Base-by-base conservation (phyloP, 116 monocot genomes). In the Papilionanthe hybrid region DNA sequence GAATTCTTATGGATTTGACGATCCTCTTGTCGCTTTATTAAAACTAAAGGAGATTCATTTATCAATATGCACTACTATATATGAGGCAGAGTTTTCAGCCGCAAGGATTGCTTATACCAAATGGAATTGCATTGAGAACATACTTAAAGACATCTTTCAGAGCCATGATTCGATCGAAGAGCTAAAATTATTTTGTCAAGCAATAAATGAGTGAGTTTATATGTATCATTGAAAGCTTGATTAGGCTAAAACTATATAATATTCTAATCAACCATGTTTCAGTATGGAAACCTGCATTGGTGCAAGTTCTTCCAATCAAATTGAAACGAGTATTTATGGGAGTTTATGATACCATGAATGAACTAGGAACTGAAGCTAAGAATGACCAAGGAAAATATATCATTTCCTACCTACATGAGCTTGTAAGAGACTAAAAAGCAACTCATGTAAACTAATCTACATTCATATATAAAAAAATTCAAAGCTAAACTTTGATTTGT, bases 61-160 rank as follows among this genome's bases (percentile, higher is more conserved):
- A 13, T 78, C 81, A 42, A 85, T 85, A 48, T 65, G 78, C 18
- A 78, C 78, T 25, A 60, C 85, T 45, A 45, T 85, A 20, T 81
- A 72, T 78, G 85, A 85, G 43, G 77, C 56, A 3, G 55, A 85
- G 11, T 75, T 81, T 44, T 63, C 77, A 41, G 41, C 23, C 28
- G 37, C 55, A 41, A 77, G 85, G 41, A 73, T 81, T 57, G 78
- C 74, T 13, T 85, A 85, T 43, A 85, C 78, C 17, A 85, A 85
- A 82, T 78, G 72, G 71, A 85, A 78, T 32, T 82, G 85, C 81
- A 72, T 85, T 6, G 85, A 85, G 43, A 78, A 17, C 53, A 53
- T 53, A 82, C 47, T 85, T 47, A 78, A 15, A 22, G 60, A 78
- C 68, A 5, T 85, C 1, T 81, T 85, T 85, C 68, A 81, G 18